Base-by-base conservation (phyloP, 345 rosid genomes). In the Passiflora organensis region DNA sequence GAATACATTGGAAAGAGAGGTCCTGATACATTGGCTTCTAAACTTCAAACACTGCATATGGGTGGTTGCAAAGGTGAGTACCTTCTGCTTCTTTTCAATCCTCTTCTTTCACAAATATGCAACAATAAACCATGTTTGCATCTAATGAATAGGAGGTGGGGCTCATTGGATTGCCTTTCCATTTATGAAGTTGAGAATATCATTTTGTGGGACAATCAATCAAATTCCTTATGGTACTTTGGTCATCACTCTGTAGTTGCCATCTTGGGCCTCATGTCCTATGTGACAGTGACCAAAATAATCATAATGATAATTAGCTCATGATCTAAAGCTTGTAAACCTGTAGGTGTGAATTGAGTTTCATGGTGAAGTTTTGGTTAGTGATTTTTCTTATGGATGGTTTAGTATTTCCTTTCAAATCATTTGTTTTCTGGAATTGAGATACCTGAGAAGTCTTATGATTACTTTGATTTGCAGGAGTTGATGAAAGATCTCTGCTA, bases 61-160 rank as follows among this genome's bases (percentile, higher is more conserved):
- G 83, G 85, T 56, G 80, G 81, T 53, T 89, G 95, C 70, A 74
- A 76, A 51, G 82, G 96, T 89, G 45, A 73, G 80, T 53, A 28
- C 58, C n/a, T 39, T 68, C 38, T 58, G 23, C 59, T 58, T 23
- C 14, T 16, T n/a, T 37, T n/a, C 15, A 21, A 58, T 17, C 21
- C 8, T 59, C 32, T 58, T 17, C 32, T 52, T 38, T 8, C 32
- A 36, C 25, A 36, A 51, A 48, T 41, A 41, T 49, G 11, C 48
- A 22, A 17, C 21, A 38, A 39, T 11, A 43, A 59, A 21, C 44
- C 11, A 38, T 14, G 10, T 5, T 1, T 43, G 15, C 15, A 5
- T 20, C 55, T 20, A 20, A 37, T 21, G n/a, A 50, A 23, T 20
- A 46, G 28, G 32, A 22, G 48, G 34, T 12, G 24, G 13, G 43